These are phyloP conservation scores for Kwoniella mangroviensis DNA, from an alignment of 768 basidiomycete species.

Conservation along the genomic window DNA sequence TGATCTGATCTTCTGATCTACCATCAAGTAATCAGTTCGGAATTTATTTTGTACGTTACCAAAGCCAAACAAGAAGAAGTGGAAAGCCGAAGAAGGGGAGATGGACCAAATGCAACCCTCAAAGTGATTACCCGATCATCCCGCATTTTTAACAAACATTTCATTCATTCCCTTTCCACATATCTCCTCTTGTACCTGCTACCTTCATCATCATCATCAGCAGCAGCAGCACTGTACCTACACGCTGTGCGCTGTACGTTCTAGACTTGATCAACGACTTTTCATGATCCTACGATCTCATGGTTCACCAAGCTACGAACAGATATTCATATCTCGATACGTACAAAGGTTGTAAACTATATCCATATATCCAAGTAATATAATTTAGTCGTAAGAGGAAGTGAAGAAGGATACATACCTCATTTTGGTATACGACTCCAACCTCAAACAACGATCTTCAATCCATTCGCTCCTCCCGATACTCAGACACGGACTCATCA, in stretches of 20 bases:
- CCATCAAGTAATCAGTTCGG: background rate
- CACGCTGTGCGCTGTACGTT: too few relatives aligned
- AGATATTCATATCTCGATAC: too few relatives aligned
- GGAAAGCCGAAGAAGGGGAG: background rate
- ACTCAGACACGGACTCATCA: background rate
- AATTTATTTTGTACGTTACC: background rate
- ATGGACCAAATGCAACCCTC: background rate
- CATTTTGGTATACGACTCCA: background rate
- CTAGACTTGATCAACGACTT: too few relatives aligned
- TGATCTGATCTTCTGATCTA: background rate
- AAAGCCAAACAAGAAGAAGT: background rate
- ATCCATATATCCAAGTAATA: too few relatives aligned
- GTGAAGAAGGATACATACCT: too few relatives aligned
- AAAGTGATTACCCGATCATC: conserved; percentile 15
- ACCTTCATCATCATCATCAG: background rate
- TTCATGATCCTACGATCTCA: too few relatives aligned
- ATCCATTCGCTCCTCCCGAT: background rate
- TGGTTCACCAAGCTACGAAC: too few relatives aligned
- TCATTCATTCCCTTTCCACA: background rate
- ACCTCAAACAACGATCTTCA: background rate
- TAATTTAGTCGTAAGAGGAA: too few relatives aligned
- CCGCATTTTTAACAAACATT: conserved; percentile 4
- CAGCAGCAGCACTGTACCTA: too few relatives aligned
- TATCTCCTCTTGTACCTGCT: background rate
- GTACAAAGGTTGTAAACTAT: too few relatives aligned